Conservation (phyloP, 2,329 filamentous ascomycete genomes). For the Triangularia verruculosa region DNA sequence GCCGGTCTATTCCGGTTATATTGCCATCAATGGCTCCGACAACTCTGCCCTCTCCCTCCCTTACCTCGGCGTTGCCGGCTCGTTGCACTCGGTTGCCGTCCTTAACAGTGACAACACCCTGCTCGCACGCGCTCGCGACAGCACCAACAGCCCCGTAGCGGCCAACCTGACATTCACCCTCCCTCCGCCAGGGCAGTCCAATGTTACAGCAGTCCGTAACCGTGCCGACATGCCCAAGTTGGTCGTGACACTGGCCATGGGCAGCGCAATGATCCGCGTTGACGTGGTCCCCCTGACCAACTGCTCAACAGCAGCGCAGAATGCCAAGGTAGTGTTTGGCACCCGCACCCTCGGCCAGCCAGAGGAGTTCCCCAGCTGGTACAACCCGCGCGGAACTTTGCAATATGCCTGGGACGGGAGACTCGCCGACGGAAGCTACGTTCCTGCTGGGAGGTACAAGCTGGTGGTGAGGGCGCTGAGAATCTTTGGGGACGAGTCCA, state of each 20-base stretch:
- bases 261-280: constrained; percentile 42
- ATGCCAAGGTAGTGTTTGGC: constrained; percentile 34
- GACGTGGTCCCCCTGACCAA: constrained; percentile 43
- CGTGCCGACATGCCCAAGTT: constrained; percentile 38
- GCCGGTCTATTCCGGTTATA: constrained; percentile 48
- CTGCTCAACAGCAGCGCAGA: constrained; percentile 24
- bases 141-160: constrained; percentile 25
- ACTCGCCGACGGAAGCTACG: constrained; percentile 46
- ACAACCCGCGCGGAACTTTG: constrained; percentile 34
- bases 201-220: constrained; percentile 30
- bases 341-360: constrained; percentile 43
- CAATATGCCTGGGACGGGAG: constrained; percentile 44
- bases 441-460: constrained; percentile 48
- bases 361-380: constrained; percentile 40
- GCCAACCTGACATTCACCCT: constrained; percentile 42
- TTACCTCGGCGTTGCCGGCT: constrained; percentile 41
- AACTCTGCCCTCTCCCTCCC: constrained; percentile 39
- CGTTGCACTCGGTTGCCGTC: constrained; percentile 35
- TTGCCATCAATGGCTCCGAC: constrained; percentile 44
- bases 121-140: constrained; percentile 28
- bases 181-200: constrained; percentile 39
- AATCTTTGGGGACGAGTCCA: constrained; percentile 48
- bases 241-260: constrained; percentile 43
- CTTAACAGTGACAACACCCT: constrained; percentile 33
- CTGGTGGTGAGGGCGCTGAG: constrained; percentile 47